Percentiles rank a stretch among this genome's conserved stretches.
Evolutionary conservation across 768 basidiomycete species (phyloP).

Genomic region (Lactifluus piperatus): DNA sequence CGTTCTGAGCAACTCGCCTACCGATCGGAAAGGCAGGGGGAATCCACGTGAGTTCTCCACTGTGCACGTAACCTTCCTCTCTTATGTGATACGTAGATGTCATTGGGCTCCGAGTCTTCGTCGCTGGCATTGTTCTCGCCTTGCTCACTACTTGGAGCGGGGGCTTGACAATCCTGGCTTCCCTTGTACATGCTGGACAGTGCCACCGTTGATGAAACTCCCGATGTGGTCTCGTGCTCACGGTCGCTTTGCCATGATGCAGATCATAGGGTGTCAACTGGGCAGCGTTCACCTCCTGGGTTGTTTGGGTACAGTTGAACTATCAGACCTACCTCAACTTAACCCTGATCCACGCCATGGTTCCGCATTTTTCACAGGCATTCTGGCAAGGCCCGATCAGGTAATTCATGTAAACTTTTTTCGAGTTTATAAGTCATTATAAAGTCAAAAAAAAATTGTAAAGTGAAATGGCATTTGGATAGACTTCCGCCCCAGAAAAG

Average conservation of each 20-base stretch:
- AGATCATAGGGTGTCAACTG: conserved; percentile 55
- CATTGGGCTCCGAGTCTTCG: conserved; percentile 55
- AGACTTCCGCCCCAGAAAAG: no score
- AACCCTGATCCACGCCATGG: conserved; percentile 50
- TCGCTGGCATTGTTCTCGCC: conserved; percentile 51
- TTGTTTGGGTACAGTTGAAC: conserved; percentile 55
- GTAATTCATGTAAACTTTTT: no score
- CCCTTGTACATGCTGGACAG: conserved; percentile 26
- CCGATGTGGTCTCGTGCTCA: conserved; percentile 54
- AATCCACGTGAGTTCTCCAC: conserved; percentile 40
- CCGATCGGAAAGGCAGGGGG: conserved; percentile 50
- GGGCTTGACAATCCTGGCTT: conserved; percentile 17
- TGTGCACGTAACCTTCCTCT: neutral
- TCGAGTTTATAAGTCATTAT: no score
- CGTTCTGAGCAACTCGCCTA: conserved; percentile 59
- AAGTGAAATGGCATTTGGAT: no score
- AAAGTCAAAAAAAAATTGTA: no score
- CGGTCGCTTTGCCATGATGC: conserved; percentile 54
- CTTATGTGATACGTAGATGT: conserved; percentile 45
- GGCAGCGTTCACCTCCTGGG: conserved; percentile 48
- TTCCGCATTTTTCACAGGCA: conserved; percentile 55
- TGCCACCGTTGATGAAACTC: conserved; percentile 58
- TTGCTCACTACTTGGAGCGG: conserved; percentile 41
- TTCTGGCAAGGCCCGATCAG: conserved; percentile 61
- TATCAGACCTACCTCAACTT: conserved; percentile 58